Evolutionary conservation across 805 yeast species (phyloP).

Genomic region (Starmerella vaccinii): DNA sequence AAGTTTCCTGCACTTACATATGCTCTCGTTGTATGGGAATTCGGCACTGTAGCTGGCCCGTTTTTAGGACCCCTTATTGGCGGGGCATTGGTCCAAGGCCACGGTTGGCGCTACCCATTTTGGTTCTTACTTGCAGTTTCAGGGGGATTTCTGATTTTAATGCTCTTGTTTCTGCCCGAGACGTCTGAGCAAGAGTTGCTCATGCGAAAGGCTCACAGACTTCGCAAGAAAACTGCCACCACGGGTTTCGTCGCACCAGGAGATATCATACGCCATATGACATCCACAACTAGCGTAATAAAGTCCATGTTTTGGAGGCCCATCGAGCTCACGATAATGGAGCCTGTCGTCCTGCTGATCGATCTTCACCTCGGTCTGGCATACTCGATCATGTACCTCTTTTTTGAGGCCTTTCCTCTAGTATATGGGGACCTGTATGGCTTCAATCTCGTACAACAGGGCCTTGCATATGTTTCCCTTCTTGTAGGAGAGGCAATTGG

Average conservation of each 20-base stretch:
- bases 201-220: constrained; percentile 39
- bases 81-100: constrained; percentile 38
- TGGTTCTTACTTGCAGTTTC: constrained; percentile 40
- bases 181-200: constrained; percentile 39
- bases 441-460: constrained; percentile 41
- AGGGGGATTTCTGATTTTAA: constrained; percentile 33
- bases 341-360: constrained; percentile 47
- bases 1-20: constrained; percentile 36
- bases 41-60: constrained; percentile 47
- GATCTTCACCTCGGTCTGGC: constrained; percentile 43
- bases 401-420: constrained; percentile 54
- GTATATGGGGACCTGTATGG: constrained; percentile 39
- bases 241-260: constrained; percentile 15
- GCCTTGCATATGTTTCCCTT: constrained; percentile 40
- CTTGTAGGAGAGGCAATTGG: constrained; percentile 40
- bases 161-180: constrained; percentile 40
- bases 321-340: constrained; percentile 37
- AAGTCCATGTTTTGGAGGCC: constrained; percentile 31
- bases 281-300: constrained; percentile 5
- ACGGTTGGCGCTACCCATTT: constrained; percentile 46
- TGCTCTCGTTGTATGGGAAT: constrained; percentile 43
- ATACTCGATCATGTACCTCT: constrained; percentile 45
- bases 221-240: constrained; percentile 36
- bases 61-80: constrained; percentile 49
- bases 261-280: constrained; percentile 10